Evolutionary conservation across 495 filamentous ascomycete species (phyloP).

Genomic region (Podospora appendiculata): DNA sequence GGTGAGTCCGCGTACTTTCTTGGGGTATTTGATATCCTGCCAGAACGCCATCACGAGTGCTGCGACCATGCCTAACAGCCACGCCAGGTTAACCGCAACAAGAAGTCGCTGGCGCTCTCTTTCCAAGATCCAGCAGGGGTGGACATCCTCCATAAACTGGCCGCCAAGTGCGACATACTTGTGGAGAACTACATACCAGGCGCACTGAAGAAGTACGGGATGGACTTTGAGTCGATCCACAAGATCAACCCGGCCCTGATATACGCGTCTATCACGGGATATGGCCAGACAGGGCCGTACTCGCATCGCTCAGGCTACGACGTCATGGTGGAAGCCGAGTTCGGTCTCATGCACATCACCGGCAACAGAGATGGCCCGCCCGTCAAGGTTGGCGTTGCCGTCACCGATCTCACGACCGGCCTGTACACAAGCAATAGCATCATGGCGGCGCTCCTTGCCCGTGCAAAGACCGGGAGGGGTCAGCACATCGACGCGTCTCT

Average conservation of each 20-base stretch:
- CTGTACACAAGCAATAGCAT: constrained; percentile 96
- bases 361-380: constrained; percentile 80
- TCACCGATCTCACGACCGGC: constrained; percentile 92
- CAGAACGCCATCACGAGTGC: not conserved
- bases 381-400: constrained; percentile 94
- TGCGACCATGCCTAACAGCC: not conserved
- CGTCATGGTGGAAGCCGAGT: constrained; percentile 98
- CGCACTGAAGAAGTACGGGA: constrained; percentile 78
- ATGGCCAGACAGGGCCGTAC: constrained; percentile 90
- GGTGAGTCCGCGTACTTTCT: constrained; percentile 96
- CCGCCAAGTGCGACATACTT: constrained; percentile 77
- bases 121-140: constrained; percentile 80
- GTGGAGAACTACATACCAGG: constrained; percentile 97
- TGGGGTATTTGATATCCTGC: constrained; percentile 46
- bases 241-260: constrained; percentile 74
- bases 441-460: constrained; percentile 81
- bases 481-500: constrained; percentile 90
- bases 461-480: constrained; percentile 50
- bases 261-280: constrained; percentile 58
- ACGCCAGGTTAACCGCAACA: constrained; percentile 83
- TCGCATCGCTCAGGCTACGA: constrained; percentile 87
- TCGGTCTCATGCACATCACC: constrained; percentile 98
- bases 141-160: constrained; percentile 77
- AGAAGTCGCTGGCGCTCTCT: constrained; percentile 86
- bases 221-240: constrained; percentile 75